phyloP scores from a whole-genome alignment of 495 filamentous ascomycete species.

The Alectoria sarmentosa region DNA sequence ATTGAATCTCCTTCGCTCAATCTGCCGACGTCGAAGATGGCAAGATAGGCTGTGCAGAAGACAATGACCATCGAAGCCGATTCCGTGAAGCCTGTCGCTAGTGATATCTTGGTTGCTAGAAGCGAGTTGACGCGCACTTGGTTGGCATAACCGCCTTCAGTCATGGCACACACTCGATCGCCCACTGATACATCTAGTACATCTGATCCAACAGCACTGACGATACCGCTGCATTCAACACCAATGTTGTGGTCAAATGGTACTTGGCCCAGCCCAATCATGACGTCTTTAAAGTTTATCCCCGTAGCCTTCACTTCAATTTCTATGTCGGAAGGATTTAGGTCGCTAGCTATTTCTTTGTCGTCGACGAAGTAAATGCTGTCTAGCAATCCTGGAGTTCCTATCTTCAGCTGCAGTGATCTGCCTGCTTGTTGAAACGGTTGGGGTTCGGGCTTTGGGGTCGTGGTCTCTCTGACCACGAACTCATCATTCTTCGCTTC shows the following conservation, averaged over 20 bases:
- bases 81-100: conserved; percentile 25
- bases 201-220: conserved; percentile 17
- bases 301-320: conserved; percentile 33
- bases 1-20: conserved; percentile 34
- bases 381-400: conserved; percentile 29
- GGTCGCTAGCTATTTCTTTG: background rate
- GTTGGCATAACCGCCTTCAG: conserved; percentile 4
- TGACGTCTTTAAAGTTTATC: conserved; percentile 43
- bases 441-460: background rate
- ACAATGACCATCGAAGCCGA: conserved; percentile 33
- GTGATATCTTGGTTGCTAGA: conserved; percentile 23
- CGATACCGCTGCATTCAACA: conserved; percentile 23
- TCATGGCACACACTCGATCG: conserved; percentile 18
- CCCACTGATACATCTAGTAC: conserved; percentile 9
- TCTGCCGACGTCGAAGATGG: conserved; percentile 31
- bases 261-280: conserved; percentile 34
- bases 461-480: background rate
- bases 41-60: conserved; percentile 31
- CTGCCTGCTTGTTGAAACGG: conserved; percentile 13
- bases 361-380: conserved; percentile 20
- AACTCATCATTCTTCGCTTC: background rate
- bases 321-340: conserved; percentile 21
- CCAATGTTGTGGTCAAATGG: conserved; percentile 30
- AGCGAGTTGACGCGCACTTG: conserved; percentile 8
- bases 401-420: conserved; percentile 29